Conservation (phyloP, 192 early-diverging fungal genomes). For the Coemansia sp. region DNA sequence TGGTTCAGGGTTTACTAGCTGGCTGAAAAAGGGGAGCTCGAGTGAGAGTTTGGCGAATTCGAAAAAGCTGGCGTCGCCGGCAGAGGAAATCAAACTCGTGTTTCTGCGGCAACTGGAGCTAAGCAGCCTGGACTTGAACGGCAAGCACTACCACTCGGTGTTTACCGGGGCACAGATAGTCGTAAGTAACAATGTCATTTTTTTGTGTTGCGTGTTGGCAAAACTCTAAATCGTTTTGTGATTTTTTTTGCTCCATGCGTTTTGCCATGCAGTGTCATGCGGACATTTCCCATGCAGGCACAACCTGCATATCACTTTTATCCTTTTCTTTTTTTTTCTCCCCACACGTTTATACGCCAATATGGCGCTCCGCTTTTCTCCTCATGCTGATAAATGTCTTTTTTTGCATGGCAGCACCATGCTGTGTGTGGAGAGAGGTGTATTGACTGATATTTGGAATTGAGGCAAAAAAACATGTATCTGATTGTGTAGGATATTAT, state of each 20-base stretch:
- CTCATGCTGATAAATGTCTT: background rate
- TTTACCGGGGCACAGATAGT: conserved; percentile 53
- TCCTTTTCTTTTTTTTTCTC: background rate
- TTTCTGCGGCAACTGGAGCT: conserved; percentile 48
- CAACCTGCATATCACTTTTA: background rate
- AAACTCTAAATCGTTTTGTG: too few species aligned
- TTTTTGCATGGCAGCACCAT: background rate
- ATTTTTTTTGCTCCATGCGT: too few species aligned
- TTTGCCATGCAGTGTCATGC: background rate
- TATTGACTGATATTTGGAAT: conserved; percentile 8
- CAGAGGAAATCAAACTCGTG: conserved; percentile 51
- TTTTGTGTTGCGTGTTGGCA: too few species aligned
- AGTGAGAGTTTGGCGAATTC: conserved; percentile 15
- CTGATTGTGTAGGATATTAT: conserved; percentile 54
- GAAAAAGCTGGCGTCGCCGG: conserved; percentile 52
- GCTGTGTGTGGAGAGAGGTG: background rate
- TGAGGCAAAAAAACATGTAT: too few species aligned
- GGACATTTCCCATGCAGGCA: background rate
- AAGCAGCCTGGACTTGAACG: conserved; percentile 42
- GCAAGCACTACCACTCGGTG: conserved; percentile 49
- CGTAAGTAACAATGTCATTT: conserved; percentile 22
- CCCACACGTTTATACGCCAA: background rate
- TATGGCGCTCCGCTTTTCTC: background rate
- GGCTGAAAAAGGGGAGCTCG: conserved; percentile 32
- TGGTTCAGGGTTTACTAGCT: conserved; percentile 38